These are phyloP conservation scores for Fagopyrum esculentum DNA, from an alignment of 148 eudicot species.

Conservation along the genomic window DNA sequence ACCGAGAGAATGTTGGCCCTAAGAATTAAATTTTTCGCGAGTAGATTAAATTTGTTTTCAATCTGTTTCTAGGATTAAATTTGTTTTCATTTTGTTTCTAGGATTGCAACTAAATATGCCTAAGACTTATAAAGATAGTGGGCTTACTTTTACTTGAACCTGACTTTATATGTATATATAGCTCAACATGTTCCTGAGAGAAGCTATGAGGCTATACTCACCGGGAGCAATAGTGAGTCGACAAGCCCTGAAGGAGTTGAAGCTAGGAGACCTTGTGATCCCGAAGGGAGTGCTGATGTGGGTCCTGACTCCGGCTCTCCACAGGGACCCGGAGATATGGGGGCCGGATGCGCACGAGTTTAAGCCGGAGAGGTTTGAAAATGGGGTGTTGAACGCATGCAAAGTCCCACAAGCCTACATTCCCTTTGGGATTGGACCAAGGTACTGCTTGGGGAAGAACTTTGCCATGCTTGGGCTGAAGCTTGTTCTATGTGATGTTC, in stretches of 20 bases:
- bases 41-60: too few species aligned
- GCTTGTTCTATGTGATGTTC: constrained; percentile 40
- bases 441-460: constrained; percentile 66
- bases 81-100: too few species aligned
- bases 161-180: constrained; percentile 9
- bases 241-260: constrained; percentile 64
- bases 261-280: constrained; percentile 42
- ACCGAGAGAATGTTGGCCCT: too few species aligned
- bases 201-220: constrained; percentile 62
- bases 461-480: constrained; percentile 71
- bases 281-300: constrained; percentile 84
- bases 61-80: too few species aligned
- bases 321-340: constrained; percentile 65
- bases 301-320: constrained; percentile 77
- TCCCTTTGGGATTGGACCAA: constrained; percentile 76
- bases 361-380: constrained; percentile 62
- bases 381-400: constrained; percentile 63
- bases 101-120: too few species aligned
- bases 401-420: constrained; percentile 68
- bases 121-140: too few species aligned
- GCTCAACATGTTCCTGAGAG: constrained; percentile 84
- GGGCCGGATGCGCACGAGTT: constrained; percentile 62
- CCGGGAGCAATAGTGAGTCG: constrained; percentile 86
- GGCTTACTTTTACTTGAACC: too few species aligned
- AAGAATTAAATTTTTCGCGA: too few species aligned